phyloP scores from a whole-genome alignment of 23 red algal species.

The Cyanidioschyzon merolae region DNA sequence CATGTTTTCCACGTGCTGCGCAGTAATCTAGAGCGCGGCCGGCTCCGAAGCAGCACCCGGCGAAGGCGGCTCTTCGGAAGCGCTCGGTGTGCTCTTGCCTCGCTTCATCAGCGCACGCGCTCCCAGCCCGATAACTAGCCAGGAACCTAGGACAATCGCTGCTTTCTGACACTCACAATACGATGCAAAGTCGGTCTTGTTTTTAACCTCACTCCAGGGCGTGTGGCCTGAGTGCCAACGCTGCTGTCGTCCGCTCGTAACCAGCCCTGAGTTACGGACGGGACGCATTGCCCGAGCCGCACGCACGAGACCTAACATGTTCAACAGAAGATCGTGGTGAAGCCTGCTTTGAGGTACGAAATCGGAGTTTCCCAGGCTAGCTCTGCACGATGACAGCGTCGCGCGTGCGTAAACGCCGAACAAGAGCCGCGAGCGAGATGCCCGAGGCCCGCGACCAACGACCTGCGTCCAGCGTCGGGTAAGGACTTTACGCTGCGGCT shows the following conservation, averaged over 20 bases:
- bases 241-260: neutral
- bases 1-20: too few relatives aligned
- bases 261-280: neutral
- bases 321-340: too few relatives aligned
- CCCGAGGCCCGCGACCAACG: too few relatives aligned
- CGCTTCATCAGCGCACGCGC: neutral
- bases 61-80: neutral
- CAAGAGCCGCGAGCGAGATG: too few relatives aligned
- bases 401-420: too few relatives aligned
- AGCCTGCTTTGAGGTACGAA: too few relatives aligned
- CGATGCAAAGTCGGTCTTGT: slow-evolving; percentile 13
- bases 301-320: neutral
- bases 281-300: neutral
- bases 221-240: slow-evolving; percentile 5
- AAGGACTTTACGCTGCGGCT: too few relatives aligned
- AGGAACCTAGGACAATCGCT: neutral
- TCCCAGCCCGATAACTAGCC: neutral
- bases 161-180: slow-evolving; percentile 17
- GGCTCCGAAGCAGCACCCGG: neutral
- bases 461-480: too few relatives aligned
- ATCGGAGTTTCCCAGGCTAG: too few relatives aligned
- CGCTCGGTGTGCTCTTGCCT: neutral
- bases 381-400: too few relatives aligned
- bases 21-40: neutral
- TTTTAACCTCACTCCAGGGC: slow-evolving; percentile 1